Evolutionary conservation across 1,284 basidiomycete genomes (phyloP), one percentile per base, ranked within the genome.

Genomic region (Ganoderma boninense): DNA sequence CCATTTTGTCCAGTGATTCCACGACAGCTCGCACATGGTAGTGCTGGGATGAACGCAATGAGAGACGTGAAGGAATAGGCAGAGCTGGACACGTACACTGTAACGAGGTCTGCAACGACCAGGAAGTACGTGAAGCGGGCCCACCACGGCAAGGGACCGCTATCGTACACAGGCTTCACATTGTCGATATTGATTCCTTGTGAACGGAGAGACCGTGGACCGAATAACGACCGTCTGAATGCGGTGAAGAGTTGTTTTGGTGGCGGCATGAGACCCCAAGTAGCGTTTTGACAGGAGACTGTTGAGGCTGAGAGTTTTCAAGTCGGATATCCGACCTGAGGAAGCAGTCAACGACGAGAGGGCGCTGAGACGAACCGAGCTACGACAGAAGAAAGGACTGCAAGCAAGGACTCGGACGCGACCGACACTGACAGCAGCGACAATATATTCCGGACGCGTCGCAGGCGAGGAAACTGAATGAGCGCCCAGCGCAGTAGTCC

Each of bases 1-100:
- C 62, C 74, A 76, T n/a, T 70, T 63, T 11, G 82, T 82, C 83
- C 83, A 84, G 64, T 82, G 79, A 66, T 79, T 79, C 77, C 81
- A 81, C 4, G 80, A 79, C n/a, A 84, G 74, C 66, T 84, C 83
- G 54, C 79, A 78, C 57, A 80, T 78, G 2, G 79, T 74, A 2
- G 77, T 78, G 42, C 82, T 82, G 62, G 11, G 8, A 18, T 1
- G 14, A 1, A 10, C 26, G 10, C 46, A n/a, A 11, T 16, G 35
- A 26, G 44, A 46, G 1, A 10, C 10, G 14, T 14, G 20, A 11
- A n/a, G 49, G 43, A 62, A 52, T 23, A 10, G 62, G 32, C 35
- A 35, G 46, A 32, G 10, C 18, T 18, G 32, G 46, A 18, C 3
- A 78, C 81, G 76, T 67, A 83, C 82, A 80, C 80, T 69, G 81